Conservation (phyloP, 2,329 filamentous ascomycete species). For the Ophiostoma triangulosporum region DNA sequence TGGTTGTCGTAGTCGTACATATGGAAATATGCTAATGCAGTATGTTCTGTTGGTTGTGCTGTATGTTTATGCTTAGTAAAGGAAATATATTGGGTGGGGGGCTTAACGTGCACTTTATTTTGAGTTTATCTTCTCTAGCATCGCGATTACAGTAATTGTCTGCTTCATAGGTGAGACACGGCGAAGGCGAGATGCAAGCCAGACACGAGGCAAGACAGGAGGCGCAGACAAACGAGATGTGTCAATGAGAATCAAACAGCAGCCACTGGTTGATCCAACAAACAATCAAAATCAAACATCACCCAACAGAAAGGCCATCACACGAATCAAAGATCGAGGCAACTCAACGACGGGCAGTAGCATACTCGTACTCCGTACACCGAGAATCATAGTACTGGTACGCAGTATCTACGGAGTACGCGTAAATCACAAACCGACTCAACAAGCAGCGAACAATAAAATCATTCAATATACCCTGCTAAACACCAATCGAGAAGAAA, state of each 20-base stretch:
- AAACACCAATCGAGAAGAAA: neutral
- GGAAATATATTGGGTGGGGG: too few species aligned
- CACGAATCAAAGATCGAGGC: neutral
- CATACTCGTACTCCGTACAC: too few species aligned
- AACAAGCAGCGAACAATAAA: neutral
- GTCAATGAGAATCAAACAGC: neutral
- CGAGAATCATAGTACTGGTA: too few species aligned
- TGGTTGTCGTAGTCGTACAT: too few species aligned
- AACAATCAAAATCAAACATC: neutral
- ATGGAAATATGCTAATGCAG: too few species aligned
- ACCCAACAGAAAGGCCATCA: neutral
- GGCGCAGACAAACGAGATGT: neutral
- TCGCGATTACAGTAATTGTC: too few species aligned
- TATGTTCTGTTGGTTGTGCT: too few species aligned
- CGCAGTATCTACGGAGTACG: too few species aligned
- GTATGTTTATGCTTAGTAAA: too few species aligned
- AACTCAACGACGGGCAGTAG: neutral
- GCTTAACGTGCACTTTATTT: too few species aligned
- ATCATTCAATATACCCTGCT: neutral
- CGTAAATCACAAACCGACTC: neutral
- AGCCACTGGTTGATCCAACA: too few species aligned
- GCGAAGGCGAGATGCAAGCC: neutral
- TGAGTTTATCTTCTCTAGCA: too few species aligned
- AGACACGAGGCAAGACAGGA: constrained; percentile 1
- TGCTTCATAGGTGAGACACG: constrained; percentile 3